Conservation (phyloP, 176 grass and related monocot species). For the Puya raimondii region DNA sequence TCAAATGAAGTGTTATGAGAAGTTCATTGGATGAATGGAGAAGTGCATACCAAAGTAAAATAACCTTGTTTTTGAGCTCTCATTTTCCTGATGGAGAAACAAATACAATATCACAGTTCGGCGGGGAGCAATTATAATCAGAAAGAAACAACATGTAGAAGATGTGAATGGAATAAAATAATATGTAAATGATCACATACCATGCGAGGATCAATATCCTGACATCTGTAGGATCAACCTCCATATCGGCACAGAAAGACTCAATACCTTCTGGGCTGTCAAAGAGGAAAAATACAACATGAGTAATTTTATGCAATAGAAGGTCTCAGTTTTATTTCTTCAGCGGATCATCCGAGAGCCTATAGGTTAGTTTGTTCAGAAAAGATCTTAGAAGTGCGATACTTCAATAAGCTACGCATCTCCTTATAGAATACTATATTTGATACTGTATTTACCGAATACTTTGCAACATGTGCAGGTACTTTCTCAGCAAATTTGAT, state of each 20-base stretch:
- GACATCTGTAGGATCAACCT: conserved; percentile 92
- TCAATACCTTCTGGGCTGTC: conserved; percentile 96
- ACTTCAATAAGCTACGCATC: too few species aligned
- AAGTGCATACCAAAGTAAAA: conserved; percentile 75
- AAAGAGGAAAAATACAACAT: not conserved
- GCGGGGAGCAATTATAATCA: not conserved
- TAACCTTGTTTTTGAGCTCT: conserved; percentile 89
- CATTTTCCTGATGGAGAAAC: conserved; percentile 75
- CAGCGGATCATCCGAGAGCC: not conserved
- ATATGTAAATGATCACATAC: conserved; percentile 30
- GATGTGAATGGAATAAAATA: not conserved
- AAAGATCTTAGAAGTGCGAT: not conserved
- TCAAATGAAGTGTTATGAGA: not conserved
- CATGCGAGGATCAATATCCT: conserved; percentile 99
- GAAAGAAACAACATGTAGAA: conserved; percentile 4
- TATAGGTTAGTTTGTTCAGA: not conserved
- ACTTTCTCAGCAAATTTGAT: too few species aligned
- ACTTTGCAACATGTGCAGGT: too few species aligned
- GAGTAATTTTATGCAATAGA: not conserved
- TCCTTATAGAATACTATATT: too few species aligned
- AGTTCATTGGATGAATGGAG: not conserved
- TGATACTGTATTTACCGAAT: too few species aligned
- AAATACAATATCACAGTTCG: conserved; percentile 19
- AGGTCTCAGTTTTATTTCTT: not conserved
- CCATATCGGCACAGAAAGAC: conserved; percentile 72